phyloP scores from a whole-genome alignment of 257 asterid genomes.

The Orobanche coerulescens region DNA sequence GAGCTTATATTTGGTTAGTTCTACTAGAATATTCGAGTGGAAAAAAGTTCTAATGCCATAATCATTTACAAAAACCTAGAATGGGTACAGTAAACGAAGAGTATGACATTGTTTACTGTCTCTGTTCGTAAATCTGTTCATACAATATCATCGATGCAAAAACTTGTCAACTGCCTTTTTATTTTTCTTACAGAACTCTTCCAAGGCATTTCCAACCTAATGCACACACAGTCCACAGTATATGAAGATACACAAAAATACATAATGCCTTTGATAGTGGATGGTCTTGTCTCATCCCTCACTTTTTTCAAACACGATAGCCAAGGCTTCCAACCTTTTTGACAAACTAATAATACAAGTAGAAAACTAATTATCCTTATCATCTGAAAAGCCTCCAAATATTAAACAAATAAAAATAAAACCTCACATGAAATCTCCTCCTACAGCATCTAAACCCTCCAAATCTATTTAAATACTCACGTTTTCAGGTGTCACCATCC shows the following conservation, averaged over 20 bases:
- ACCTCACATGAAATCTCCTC: constrained; percentile 4
- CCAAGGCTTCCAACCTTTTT: background rate
- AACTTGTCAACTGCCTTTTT: constrained; percentile 1
- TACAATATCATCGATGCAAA: background rate
- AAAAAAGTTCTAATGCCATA: background rate
- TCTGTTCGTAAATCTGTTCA: constrained; percentile 5
- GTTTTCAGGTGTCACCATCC: constrained; percentile 94
- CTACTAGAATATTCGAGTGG: background rate
- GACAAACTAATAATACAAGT: constrained; percentile 6
- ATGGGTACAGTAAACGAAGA: background rate
- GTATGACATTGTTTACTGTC: background rate
- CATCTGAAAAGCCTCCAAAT: constrained; percentile 1
- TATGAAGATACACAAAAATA: background rate
- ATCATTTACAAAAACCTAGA: background rate
- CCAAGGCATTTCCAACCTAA: background rate
- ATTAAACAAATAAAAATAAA: background rate
- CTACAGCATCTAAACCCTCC: constrained; percentile 6
- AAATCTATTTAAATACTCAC: constrained; percentile 41
- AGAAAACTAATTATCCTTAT: background rate
- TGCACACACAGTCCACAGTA: background rate
- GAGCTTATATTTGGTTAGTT: background rate
- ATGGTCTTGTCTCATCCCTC: constrained; percentile 1
- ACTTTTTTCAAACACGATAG: background rate
- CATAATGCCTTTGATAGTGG: background rate
- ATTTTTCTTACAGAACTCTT: background rate